These are phyloP conservation scores for Nemania bipapillata DNA, from an alignment of 2,329 filamentous ascomycete genomes.

Conservation along the genomic window DNA sequence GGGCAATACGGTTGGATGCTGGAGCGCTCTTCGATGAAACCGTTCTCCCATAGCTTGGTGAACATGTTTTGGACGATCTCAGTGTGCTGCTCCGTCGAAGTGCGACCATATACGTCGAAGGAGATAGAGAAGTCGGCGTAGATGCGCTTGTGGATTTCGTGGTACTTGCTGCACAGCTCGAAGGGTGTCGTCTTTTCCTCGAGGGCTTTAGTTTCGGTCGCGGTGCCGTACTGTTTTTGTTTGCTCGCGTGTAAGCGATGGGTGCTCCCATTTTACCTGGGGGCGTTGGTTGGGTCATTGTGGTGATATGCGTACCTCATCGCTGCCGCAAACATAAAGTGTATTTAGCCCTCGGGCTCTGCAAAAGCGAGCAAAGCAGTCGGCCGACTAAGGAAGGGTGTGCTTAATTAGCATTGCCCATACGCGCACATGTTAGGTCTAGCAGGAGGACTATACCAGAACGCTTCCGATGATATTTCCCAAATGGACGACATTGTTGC, in stretches of 20 bases:
- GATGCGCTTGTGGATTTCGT: constrained; percentile 86
- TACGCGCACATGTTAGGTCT: not conserved
- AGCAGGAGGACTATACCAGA: constrained; percentile 54
- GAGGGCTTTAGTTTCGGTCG: constrained; percentile 93
- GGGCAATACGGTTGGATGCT: constrained; percentile 93
- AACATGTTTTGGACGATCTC: constrained; percentile 95
- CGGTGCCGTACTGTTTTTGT: constrained; percentile 77
- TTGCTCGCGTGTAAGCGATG: not conserved
- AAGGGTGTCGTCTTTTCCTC: constrained; percentile 85
- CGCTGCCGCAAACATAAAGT: constrained; percentile 86
- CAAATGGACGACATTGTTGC: constrained; percentile 80
- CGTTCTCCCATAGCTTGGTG: constrained; percentile 84
- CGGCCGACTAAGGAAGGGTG: constrained; percentile 65
- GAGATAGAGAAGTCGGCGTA: constrained; percentile 97
- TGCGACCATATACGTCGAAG: constrained; percentile 95
- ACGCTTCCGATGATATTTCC: constrained; percentile 90
- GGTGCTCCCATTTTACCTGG: not conserved
- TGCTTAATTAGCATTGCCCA: not conserved
- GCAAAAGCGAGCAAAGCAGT: constrained; percentile 85
- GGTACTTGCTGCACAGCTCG: constrained; percentile 91
- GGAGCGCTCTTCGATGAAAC: constrained; percentile 84
- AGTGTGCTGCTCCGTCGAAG: constrained; percentile 87
- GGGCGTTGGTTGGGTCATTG: not conserved
- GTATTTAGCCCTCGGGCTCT: constrained; percentile 82
- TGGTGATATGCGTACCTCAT: constrained; percentile 64